phyloP scores from a whole-genome alignment of 2,329 filamentous ascomycete species.

The Mycosphaerella arachidis region DNA sequence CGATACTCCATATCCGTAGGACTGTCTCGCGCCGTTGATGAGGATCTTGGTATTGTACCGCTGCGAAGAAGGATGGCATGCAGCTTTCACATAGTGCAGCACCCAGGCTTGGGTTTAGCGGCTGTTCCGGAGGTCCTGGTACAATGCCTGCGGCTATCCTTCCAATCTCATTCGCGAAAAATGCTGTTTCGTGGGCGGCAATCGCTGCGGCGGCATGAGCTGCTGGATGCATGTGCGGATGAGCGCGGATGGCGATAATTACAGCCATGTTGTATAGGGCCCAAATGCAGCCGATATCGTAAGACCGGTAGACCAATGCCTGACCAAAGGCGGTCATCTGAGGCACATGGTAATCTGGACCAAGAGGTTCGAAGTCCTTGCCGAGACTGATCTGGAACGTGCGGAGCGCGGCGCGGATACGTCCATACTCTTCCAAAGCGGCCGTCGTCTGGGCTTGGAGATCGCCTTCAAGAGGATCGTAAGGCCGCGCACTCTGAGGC shows the following conservation, averaged over 20 bases:
- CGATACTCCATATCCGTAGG: slow-evolving; percentile 67
- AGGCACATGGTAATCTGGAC: slow-evolving; percentile 60
- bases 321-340: slow-evolving; percentile 72
- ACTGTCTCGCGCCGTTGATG: slow-evolving; percentile 75
- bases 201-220: slow-evolving; percentile 82
- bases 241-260: slow-evolving; percentile 74
- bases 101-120: slow-evolving; percentile 72
- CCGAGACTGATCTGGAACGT: slow-evolving; percentile 63
- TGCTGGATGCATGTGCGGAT: slow-evolving; percentile 86
- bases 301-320: slow-evolving; percentile 75
- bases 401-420: slow-evolving; percentile 67
- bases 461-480: slow-evolving; percentile 47
- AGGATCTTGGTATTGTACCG: slow-evolving; percentile 68
- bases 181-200: slow-evolving; percentile 65
- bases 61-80: slow-evolving; percentile 82
- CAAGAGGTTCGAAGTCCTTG: slow-evolving; percentile 70
- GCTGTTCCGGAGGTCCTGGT: slow-evolving; percentile 45
- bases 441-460: slow-evolving; percentile 61
- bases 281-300: slow-evolving; percentile 84
- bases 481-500: slow-evolving; percentile 30
- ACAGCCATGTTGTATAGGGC: slow-evolving; percentile 79
- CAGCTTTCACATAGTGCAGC: slow-evolving; percentile 77
- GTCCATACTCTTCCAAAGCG: slow-evolving; percentile 75
- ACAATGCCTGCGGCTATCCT: slow-evolving; percentile 70
- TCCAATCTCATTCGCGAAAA: slow-evolving; percentile 69